Base-by-base conservation (phyloP, 2,329 filamentous ascomycete genomes). In the Teratosphaeria nubilosa region DNA sequence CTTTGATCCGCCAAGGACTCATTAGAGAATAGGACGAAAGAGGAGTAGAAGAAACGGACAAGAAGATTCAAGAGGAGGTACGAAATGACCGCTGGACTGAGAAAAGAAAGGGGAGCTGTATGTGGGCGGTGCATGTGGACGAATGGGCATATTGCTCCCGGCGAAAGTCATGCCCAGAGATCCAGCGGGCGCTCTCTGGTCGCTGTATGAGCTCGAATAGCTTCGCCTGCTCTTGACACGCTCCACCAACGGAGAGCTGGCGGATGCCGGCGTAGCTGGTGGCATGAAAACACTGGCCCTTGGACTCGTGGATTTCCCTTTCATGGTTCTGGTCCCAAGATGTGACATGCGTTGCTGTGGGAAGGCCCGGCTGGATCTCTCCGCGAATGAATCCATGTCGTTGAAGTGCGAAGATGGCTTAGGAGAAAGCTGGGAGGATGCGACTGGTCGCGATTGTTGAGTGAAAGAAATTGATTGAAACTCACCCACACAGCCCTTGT, bases 401-500 rank as follows among this genome's bases (percentile, higher is more conserved):
- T 20, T 13, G 41, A 22, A 31, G 51, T 55, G 16, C 41, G 51
- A 56, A 52, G 27, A 31, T 34, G 59, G 55, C 34, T 50, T 56
- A 56, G 61, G 57, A 56, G 50, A 58, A 57, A 59, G n/a, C 48
- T 56, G 51, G 56, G 60, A 63, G 60, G 65, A 58, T 64, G 62
- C 59, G 58, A 65, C 37, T 64, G 63, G 51, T 37, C 56, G 60
- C 56, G 58, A 50, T 57, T 65, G 48, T 57, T 65, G 24, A 53
- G 31, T 22, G 6, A 53, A 34, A 72, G 68, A 68, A 75, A 76
- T 57, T 57, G 58, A 61, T 59, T 60, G 63, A 60, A 70, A 78
- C 77, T 78, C 73, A 79, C 77, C 77, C 67, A 80, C 75, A 71
- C 74, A 79, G 54, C 72, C 73, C 70, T 78, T 78, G 59, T 77